Percentiles rank a stretch among this genome's conserved stretches.
These are phyloP conservation scores for Colletotrichum noveboracense DNA, from an alignment of 2,329 filamentous ascomycete genomes.

Conservation along the genomic window DNA sequence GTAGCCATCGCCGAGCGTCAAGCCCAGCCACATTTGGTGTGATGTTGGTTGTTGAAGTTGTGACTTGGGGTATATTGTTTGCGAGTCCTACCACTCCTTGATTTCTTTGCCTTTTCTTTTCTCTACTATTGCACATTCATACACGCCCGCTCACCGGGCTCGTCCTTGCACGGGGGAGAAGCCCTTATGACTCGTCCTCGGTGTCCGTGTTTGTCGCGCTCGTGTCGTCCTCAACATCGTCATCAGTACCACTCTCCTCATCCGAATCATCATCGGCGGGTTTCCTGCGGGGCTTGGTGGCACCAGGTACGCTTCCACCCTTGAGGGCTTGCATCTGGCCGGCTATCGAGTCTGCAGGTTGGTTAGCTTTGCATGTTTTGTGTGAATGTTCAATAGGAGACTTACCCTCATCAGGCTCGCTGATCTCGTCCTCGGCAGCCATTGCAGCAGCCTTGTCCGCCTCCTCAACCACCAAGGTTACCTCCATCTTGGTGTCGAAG, in stretches of 20 bases:
- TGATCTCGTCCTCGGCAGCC: conserved; percentile 90
- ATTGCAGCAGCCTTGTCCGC: conserved; percentile 83
- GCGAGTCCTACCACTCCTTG: neutral
- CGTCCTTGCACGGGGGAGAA: neutral
- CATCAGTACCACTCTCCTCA: conserved; percentile 81
- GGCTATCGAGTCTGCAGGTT: conserved; percentile 76
- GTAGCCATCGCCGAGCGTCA: neutral
- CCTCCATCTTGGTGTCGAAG: conserved; percentile 90
- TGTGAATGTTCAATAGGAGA: conserved; percentile 27
- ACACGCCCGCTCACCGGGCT: neutral
- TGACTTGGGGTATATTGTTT: conserved; percentile 22
- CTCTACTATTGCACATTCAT: neutral
- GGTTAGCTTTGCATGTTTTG: conserved; percentile 28
- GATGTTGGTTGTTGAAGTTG: neutral
- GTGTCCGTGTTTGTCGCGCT: conserved; percentile 74
- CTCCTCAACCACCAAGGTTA: conserved; percentile 88
- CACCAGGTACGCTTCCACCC: conserved; percentile 62
- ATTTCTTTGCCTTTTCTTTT: neutral
- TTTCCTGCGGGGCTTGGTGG: conserved; percentile 61
- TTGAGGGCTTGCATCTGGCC: conserved; percentile 91
- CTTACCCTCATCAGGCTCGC: conserved; percentile 96
- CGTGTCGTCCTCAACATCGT: conserved; percentile 76
- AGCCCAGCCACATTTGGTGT: neutral
- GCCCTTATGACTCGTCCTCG: conserved; percentile 59
- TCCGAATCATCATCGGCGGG: conserved; percentile 64